Evolutionary conservation across 2,329 filamentous ascomycete genomes (phyloP), one percentile per base, ranked within the genome.

Genomic region (Alternaria sp.): DNA sequence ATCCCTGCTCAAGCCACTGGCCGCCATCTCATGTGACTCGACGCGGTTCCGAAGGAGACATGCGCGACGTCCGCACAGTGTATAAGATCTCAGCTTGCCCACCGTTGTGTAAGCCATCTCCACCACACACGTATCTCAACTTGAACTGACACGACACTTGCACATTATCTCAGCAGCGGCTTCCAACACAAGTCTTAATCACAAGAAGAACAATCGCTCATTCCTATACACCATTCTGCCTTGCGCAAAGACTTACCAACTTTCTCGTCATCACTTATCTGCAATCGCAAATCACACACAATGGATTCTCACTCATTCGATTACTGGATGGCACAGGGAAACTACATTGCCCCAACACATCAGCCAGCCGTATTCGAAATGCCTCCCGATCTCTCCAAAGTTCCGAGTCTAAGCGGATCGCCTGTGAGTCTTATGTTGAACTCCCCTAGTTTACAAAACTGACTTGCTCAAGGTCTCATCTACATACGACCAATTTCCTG

Each of bases 291-390:
- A 15, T 44, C 59, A 45, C 57, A 19, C 28, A 66, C 26, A 61
- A 80, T 80, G 78, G 77, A 79, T 57, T 73, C 77, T 11, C 76
- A 79, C 62, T 73, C 73, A 23, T 78, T 74, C 52, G 73, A 79
- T 44, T 79, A 79, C 57, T 80, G 78, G 78, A 67, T 78, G 65
- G 70, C 71, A n/a, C 78, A 79, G 62, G 70, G 72, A 57, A 73
- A 71, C 59, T 79, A 77, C 46, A 64, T 76, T 56, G 63, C 63
- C 28, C 72, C 76, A 9, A 65, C 75, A 23, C 73, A 80, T 40
- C 75, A 77, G 52, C 71, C 72, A 9, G 67, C 68, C 17, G 63
- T 79, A 49, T 80, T 77, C 43, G 75, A 80, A 36, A 60, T 78
- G 45, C 71, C 76, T 8, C 73, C 75, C 8, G 77, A 79, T 57